Base-by-base conservation (phyloP, 768 basidiomycete species). In the Pisolithus albus region DNA sequence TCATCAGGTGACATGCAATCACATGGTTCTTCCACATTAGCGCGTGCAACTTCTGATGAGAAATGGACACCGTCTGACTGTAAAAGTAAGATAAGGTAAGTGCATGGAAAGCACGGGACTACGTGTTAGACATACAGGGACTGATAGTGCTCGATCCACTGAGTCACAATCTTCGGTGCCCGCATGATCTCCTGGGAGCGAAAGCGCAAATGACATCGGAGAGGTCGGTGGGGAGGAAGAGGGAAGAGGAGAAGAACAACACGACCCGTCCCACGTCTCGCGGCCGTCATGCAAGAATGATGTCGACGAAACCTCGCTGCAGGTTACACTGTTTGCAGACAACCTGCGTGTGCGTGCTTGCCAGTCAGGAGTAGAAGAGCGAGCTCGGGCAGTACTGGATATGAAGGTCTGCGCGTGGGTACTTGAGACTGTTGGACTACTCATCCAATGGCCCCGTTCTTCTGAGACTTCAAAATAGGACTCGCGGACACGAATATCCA, bases 381-480 rank as follows among this genome's bases (percentile, higher is more conserved):
- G 39, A 21, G n/a, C n/a, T 0, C 39, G 57, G 46, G 49, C 56
- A 60, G 41, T 49, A 57, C 52, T 64, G 63, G 51, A 63, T 55
- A 0, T 38, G 34, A 49, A 55, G 1, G 41, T 24, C 34, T 56
- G 49, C 1, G 63, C 40, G 34, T 55, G 63, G 19, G 49, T 50
- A 18, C 55, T 58, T 18, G 63, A 21, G 7, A 71, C 69, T 28
- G 74, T 61, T 2, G 78, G 79, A 54, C 81, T 79, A 51, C 68
- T 77, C 55, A 72, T 70, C 81, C 81, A 82, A 50, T 73, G 73
- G 7, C 80, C 81, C 48, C 81, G 80, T 58, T 83, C 81, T 7
- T 78, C 74, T 38, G 81, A 83, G 10, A 73, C 72, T 43, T 72
- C 69, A 57, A 81, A 82, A 57, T 73, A 81, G 2, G 80, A 80